phyloP scores from a whole-genome alignment of 805 yeast genomes.

The Geotrichum ghanense region DNA sequence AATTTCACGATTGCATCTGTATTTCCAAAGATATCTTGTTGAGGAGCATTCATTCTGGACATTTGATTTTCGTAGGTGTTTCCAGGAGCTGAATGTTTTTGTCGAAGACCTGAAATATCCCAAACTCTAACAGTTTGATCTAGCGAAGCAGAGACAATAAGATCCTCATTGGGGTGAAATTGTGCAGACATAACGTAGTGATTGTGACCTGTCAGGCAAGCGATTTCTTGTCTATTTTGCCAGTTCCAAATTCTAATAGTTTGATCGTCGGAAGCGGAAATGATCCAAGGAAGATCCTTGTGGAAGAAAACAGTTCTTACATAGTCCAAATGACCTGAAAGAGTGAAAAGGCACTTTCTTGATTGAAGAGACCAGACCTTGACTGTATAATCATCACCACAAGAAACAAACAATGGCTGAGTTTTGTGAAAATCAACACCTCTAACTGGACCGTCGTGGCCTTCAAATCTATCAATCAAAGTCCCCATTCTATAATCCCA shows the following conservation, averaged over 20 bases:
- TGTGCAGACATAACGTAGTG: constrained; percentile 98
- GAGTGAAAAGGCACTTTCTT: constrained; percentile 81
- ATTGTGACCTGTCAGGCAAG: constrained; percentile 94
- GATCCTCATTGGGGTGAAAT: constrained; percentile 91
- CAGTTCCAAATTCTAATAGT: constrained; percentile 99
- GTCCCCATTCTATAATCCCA: constrained; percentile 99
- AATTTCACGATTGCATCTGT: constrained; percentile 91
- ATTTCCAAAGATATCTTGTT: constrained; percentile 86
- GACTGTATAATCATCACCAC: constrained; percentile 93
- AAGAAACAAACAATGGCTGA: constrained; percentile 92
- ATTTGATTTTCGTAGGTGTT: constrained; percentile 32
- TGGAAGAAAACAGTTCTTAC: constrained; percentile 92
- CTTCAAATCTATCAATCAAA: constrained; percentile 89
- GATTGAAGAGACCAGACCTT: constrained; percentile 94
- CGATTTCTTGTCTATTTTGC: constrained; percentile 97
- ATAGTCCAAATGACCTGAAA: constrained; percentile 90
- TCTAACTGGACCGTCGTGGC: constrained; percentile 97
- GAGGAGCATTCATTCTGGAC: constrained; percentile 43
- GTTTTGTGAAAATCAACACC: constrained; percentile 94
- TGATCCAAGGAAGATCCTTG: constrained; percentile 93
- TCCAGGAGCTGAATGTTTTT: constrained; percentile 78
- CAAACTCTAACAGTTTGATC: constrained; percentile 99
- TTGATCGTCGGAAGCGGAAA: constrained; percentile 94
- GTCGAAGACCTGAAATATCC: constrained; percentile 93
- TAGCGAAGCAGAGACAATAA: constrained; percentile 88